Evolutionary conservation across 352 stramenopile species (phyloP).

Genomic region (Globisporangium irregulare): DNA sequence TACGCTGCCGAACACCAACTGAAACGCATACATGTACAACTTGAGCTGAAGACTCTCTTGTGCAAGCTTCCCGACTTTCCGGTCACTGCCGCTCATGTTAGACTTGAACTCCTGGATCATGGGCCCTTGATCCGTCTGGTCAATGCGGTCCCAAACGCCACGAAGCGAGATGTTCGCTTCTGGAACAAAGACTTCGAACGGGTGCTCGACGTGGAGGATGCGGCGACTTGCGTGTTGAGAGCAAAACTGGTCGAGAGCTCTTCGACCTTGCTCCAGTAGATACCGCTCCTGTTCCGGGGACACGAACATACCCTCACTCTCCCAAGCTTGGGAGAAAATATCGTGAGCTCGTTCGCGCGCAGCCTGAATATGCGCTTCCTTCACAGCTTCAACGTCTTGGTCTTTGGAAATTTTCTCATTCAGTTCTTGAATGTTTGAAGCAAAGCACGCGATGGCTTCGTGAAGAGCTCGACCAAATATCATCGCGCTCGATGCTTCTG

Average conservation of each 20-base stretch:
- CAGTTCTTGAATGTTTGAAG: constrained; percentile 22
- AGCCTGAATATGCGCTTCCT: not conserved
- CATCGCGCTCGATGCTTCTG: constrained; percentile 52
- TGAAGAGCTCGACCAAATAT: constrained; percentile 74
- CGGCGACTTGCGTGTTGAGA: constrained; percentile 25
- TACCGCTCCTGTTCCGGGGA: constrained; percentile 31
- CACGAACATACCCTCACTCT: constrained; percentile 38
- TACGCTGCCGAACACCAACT: constrained; percentile 45
- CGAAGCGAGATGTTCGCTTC: constrained; percentile 50
- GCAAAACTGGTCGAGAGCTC: constrained; percentile 47
- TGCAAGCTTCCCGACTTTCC: constrained; percentile 53
- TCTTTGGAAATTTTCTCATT: constrained; percentile 17
- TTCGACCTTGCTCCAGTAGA: constrained; percentile 34
- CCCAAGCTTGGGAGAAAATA: constrained; percentile 7
- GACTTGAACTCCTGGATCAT: constrained; percentile 87
- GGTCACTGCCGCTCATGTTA: constrained; percentile 49
- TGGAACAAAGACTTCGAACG: constrained; percentile 51
- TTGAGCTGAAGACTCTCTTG: constrained; percentile 78
- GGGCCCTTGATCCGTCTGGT: constrained; percentile 27
- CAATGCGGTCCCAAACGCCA: constrained; percentile 80
- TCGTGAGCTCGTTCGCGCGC: constrained; percentile 11
- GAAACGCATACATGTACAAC: constrained; percentile 79
- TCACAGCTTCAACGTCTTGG: constrained; percentile 11
- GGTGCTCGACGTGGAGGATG: constrained; percentile 59
- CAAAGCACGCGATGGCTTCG: constrained; percentile 62